These are phyloP conservation scores for Skeletonema grethae DNA, from an alignment of 108 stramenopile genomes.

Conservation along the genomic window DNA sequence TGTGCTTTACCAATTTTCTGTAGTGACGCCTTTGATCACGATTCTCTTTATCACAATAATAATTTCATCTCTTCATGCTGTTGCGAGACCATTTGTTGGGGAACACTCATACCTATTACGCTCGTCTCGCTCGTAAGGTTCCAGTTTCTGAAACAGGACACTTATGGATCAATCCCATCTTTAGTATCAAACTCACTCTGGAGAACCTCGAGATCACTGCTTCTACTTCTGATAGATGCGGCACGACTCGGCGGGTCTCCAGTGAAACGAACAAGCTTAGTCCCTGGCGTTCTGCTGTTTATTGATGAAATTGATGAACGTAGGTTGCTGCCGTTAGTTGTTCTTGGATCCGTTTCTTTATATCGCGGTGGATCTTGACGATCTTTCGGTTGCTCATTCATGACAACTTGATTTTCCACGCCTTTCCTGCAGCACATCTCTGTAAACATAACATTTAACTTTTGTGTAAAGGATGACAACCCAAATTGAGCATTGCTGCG, in stretches of 20 bases:
- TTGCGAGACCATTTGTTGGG: constrained; percentile 20
- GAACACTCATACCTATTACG: constrained; percentile 22
- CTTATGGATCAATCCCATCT: neutral
- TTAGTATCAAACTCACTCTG: neutral
- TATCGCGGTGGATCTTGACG: neutral
- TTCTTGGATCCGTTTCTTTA: neutral
- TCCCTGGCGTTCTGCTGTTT: neutral
- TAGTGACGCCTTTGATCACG: neutral
- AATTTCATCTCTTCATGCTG: constrained; percentile 17
- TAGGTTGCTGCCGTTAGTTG: neutral
- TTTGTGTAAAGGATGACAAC: neutral
- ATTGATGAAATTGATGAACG: neutral
- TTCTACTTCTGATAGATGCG: neutral
- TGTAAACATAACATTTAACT: neutral
- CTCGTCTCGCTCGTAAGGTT: neutral
- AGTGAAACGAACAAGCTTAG: neutral
- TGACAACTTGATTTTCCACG: neutral
- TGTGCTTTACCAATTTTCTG: constrained; percentile 20
- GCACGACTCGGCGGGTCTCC: neutral
- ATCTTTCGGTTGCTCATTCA: neutral
- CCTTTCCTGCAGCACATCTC: constrained; percentile 1
- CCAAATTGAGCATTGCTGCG: constrained; percentile 7
- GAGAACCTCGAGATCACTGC: neutral
- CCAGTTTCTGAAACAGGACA: neutral
- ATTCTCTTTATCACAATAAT: neutral